Evolutionary conservation across 2,329 filamentous ascomycete species (phyloP), one percentile per base, ranked within the genome.

Genomic region (Cercospora sp.): DNA sequence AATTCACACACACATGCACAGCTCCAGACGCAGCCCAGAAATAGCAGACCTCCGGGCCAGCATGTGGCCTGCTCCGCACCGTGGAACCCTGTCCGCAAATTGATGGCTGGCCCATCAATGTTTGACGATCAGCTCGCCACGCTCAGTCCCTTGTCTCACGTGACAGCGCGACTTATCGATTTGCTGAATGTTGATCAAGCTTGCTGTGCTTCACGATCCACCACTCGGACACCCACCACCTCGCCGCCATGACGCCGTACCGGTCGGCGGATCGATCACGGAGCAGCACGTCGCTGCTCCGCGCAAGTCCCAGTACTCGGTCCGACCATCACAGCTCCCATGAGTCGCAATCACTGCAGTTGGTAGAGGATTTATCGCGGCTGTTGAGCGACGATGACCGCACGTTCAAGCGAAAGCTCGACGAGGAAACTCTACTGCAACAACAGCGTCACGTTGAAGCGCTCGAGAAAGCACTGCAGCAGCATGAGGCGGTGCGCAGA

Each of bases 361-460:
- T 70, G 13, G 58, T 68, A 24, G 70, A 71, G 24, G 70, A 73
- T 21, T 34, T 71, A 21, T 66, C 63, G 28, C 71, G 67, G 18
- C 61, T 71, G 16, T 58, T 69, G 10, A 62, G 69, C 8, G 68
- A 72, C 58, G 61, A 69, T 34, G 68, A 72, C 40, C 66, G 66
- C 40, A 61, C 63, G 12, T 71, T 71, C 55, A 67, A 66, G n/a
- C 63, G 66, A 55, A 55, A 67, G 43, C 43, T 73, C 16, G 72
- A 71, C 65, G 67, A 72, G 32, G 65, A 68, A 24, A 37, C 67
- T 7, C 61, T 63, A 21, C 45, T 66, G 58, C 72, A 72, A 40
- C 66, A 72, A 61, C 66, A 64, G n/a, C 63, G 59, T 18, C 72
- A 73, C 37, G 66, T 70, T 12, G 67, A 70, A 55, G 70, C 70